Conservation (phyloP, 2,329 filamentous ascomycete genomes). For the Huntiella savannae region DNA sequence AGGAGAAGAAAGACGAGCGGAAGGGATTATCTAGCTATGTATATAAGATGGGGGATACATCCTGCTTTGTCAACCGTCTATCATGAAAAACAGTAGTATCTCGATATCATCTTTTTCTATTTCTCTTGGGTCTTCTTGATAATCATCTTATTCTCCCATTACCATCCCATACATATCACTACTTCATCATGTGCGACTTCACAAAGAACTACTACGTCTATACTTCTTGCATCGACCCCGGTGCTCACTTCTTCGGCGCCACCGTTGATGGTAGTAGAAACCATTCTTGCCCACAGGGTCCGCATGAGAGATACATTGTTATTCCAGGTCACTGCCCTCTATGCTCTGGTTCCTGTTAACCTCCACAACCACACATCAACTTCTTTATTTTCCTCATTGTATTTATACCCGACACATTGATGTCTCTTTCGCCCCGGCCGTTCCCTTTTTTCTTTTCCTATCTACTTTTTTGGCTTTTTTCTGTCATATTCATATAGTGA, state of each 20-base stretch:
- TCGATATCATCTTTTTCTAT: not conserved
- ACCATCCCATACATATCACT: not conserved
- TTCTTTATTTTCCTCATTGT: not conserved
- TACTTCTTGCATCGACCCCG: constrained; percentile 48
- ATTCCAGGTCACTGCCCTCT: constrained; percentile 40
- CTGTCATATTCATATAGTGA: no score
- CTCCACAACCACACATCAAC: not conserved
- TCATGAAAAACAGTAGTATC: not conserved
- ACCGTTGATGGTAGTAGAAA: constrained; percentile 46
- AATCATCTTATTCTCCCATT: not conserved
- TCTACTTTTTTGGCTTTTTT: no score
- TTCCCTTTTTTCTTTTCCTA: no score
- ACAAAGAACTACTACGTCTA: constrained; percentile 66
- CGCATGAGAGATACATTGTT: constrained; percentile 58
- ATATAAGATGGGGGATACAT: not conserved
- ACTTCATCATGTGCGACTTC: constrained; percentile 37
- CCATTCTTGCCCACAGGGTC: constrained; percentile 39
- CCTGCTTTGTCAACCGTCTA: not conserved
- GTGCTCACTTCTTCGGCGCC: constrained; percentile 51
- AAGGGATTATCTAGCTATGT: not conserved
- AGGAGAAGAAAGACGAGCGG: not conserved
- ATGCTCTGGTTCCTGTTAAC: constrained; percentile 20
- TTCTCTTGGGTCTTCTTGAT: not conserved
- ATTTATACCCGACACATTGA: no score
- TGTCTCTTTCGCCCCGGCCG: no score